Base-by-base conservation (phyloP, 192 early-diverging fungal species). In the Backusella morwellensis region DNA sequence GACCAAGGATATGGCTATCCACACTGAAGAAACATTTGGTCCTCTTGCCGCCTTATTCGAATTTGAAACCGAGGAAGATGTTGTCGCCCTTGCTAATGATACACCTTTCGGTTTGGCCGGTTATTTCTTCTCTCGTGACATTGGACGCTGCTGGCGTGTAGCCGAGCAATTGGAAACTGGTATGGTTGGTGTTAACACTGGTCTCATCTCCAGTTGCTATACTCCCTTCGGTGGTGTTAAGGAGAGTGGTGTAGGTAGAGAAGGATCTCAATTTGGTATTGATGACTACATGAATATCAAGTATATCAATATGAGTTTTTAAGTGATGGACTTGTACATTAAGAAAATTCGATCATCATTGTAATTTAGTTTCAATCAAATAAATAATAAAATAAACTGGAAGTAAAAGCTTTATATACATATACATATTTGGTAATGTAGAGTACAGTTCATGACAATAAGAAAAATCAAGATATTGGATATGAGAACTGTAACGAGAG, bases 171-270 rank as follows among this genome's bases (percentile, higher is more conserved):
- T 98, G 70, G 91, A 97, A 73, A 88, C 91, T 11, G 97, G 97
- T 52, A 97, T 97, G 91, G 93, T 97, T 32, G 95, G 95, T 35
- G 88, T 94, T 29, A 98, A 98, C 78, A 90, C 91, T 2, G 91
- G 91, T 35, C 74, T 78, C 1, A 86, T 94, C 41, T 88, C 88
- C 35, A 83, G 68, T 63, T 83, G 80, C 19, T 84, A 88, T 70
- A 85, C 87, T 17, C 93, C 93, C 7, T 95, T 94, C 78, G 93
- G 93, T 68, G 93, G 93, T 26, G 86, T 91, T 72, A 94, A 94
- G 83, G 87, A 93, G 59, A 87, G 85, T 15, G 93, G 93, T 8
- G 35, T 93, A 2, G 93, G 93, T 21, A 84, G 93, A 32, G 93
- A 94, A 82, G 93, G 92, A 41, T 50, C 14, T 34, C n/a, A 72